These are phyloP conservation scores for Lyophyllum semitale DNA, from an alignment of 768 basidiomycete genomes.

Conservation along the genomic window DNA sequence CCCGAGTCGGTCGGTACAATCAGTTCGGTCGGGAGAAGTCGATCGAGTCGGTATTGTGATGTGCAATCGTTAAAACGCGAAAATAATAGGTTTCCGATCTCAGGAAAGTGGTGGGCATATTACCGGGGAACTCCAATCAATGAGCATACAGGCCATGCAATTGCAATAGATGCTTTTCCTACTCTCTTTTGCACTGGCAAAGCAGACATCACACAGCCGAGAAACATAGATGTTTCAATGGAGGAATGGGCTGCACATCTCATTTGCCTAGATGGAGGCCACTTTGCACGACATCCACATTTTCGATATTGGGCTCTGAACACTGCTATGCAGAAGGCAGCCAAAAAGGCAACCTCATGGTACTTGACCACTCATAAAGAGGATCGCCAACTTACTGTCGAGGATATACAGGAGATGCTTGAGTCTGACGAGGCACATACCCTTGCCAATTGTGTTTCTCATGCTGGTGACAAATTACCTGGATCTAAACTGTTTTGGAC, in stretches of 20 bases:
- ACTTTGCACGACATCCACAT: constrained; percentile 18
- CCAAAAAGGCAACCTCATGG: constrained; percentile 8
- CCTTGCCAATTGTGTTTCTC: constrained; percentile 16
- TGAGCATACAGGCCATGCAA: constrained; percentile 7
- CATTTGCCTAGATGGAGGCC: constrained; percentile 13
- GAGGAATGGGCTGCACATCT: constrained; percentile 12
- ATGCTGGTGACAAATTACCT: constrained; percentile 17
- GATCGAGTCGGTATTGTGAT: no score
- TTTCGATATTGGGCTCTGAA: constrained; percentile 12
- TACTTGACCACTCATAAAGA: constrained; percentile 11
- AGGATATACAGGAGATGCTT: constrained; percentile 1
- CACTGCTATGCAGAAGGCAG: constrained; percentile 3
- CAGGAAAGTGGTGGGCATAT: no score
- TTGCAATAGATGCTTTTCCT: constrained; percentile 25
- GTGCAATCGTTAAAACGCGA: no score
- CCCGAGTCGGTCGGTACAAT: no score
- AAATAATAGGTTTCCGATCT: no score
- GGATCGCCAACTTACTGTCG: constrained; percentile 1
- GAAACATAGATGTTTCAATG: constrained; percentile 3
- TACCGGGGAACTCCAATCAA: constrained; percentile 11
- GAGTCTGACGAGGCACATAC: constrained; percentile 14
- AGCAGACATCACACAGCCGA: constrained; percentile 1
- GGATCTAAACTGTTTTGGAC: constrained; percentile 26
- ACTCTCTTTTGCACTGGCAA: constrained; percentile 18
- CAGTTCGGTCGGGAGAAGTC: no score